phyloP scores from a whole-genome alignment of 257 asterid genomes.

The Misopates orontium region DNA sequence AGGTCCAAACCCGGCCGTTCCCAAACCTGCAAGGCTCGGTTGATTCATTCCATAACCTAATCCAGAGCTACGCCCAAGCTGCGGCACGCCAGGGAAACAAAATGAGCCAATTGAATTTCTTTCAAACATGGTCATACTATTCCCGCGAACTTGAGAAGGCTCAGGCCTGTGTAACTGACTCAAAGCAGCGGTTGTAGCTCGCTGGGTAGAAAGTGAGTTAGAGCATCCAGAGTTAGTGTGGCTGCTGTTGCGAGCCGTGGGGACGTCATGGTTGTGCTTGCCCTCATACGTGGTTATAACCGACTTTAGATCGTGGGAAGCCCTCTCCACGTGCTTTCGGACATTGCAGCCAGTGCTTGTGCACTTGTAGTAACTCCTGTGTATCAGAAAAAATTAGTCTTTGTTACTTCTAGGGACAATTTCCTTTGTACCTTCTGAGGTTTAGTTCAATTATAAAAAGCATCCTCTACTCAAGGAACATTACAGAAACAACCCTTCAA shows the following conservation, averaged over 20 bases:
- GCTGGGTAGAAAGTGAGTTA: conserved; percentile 31
- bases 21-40: conserved; percentile 37
- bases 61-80: conserved; percentile 43
- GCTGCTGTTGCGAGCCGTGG: conserved; percentile 78
- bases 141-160: conserved; percentile 39
- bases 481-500: too few relatives aligned
- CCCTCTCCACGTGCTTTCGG: conserved; percentile 85
- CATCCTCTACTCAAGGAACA: too few relatives aligned
- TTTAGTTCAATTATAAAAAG: too few relatives aligned
- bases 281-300: conserved; percentile 86
- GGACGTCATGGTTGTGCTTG: conserved; percentile 84
- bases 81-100: conserved; percentile 44
- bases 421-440: too few relatives aligned
- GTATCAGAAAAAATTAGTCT: conserved; percentile 22
- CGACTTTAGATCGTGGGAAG: conserved; percentile 77
- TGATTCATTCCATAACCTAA: conserved; percentile 59
- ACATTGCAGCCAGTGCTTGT: conserved; percentile 78
- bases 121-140: conserved; percentile 42
- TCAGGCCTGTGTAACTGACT: conserved; percentile 51
- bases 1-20: conserved; percentile 44
- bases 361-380: conserved; percentile 95
- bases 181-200: conserved; percentile 35
- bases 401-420: neutral
- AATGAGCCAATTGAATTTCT: conserved; percentile 46
- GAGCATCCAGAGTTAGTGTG: conserved; percentile 42